Evolutionary conservation across 495 filamentous ascomycete genomes (phyloP), one percentile per base, ranked within the genome.

Genomic region (Hypoxylon fragiforme): DNA sequence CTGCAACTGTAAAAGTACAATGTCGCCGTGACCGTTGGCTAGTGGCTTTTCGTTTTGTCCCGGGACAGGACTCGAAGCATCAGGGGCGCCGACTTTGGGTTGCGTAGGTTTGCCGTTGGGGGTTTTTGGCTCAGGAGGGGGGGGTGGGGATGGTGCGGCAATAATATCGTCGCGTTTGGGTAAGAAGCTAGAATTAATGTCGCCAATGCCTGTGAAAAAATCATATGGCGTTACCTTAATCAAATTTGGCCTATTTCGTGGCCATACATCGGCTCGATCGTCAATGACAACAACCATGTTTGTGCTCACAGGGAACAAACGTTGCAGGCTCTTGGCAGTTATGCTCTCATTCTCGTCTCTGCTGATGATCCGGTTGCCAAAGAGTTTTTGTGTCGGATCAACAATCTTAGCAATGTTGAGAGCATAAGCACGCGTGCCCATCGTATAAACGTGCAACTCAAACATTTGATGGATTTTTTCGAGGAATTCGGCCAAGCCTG

Each of bases 201-300:
- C 94, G 38, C 94, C 94, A 62, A 96, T 97, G 18, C 95, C 95
- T 21, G 92, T 87, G 67, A 97, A 98, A 68, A 99, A 99, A 65
- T 97, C 92, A 67, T 95, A 99, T 4, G 91, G 90, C 11, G 81
- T 81, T 22, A 99, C 95, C 71, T 95, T 96, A 73, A 99, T 90
- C 16, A 99, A 79, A 61, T 99, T 97, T 8, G 86, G 81, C 60
- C 87, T 86, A 81, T 95, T 97, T 39, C 86, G 84, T n/a, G 80
- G 80, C 94, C 94, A 99, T n/a, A 99, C 92, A 68, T 99, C 94
- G 24, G 90, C 90, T 59, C 94, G 82, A 64, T 99, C 94, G 69
- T 99, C 94, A 54, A 99, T 99, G 63, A 99, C 96, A 20, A 95
- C 91, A 14, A 96, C 94, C 94, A 99, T 99, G 73, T 95, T 92